These are phyloP conservation scores for Aschersonia sp. DNA, from an alignment of 2,329 filamentous ascomycete genomes.

Conservation along the genomic window DNA sequence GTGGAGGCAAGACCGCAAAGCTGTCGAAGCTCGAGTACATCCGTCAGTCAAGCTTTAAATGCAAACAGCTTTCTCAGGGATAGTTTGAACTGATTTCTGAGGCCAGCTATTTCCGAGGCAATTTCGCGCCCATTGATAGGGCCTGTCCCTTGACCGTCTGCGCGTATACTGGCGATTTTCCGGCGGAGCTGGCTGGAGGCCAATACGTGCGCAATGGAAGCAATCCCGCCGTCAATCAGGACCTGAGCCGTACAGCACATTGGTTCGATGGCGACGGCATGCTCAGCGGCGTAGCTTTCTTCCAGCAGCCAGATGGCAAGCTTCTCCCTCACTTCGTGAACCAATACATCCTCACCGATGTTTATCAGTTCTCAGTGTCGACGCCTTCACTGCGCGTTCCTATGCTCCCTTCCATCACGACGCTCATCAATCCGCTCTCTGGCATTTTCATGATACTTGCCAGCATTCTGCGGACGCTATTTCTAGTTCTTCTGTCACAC, in stretches of 20 bases:
- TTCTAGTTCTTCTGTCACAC: background rate
- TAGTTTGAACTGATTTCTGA: background rate
- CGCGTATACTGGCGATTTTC: background rate
- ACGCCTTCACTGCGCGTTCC: background rate
- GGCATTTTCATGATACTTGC: background rate
- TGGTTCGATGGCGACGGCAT: slow-evolving; percentile 1
- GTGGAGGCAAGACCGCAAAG: background rate
- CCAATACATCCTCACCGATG: background rate
- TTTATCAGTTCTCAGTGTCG: background rate
- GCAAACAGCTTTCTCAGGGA: too few relatives aligned
- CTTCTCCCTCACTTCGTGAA: background rate
- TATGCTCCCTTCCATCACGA: background rate
- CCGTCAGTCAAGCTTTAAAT: background rate
- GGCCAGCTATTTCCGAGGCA: background rate
- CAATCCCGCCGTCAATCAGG: background rate
- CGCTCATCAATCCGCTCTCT: background rate
- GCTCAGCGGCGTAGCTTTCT: slow-evolving; percentile 1
- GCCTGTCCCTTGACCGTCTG: background rate
- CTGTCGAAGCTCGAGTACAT: background rate
- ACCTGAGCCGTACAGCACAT: background rate
- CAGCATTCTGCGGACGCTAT: background rate
- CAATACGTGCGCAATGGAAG: background rate
- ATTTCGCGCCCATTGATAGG: background rate
- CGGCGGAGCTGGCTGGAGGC: background rate
- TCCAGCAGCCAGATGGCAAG: background rate